These are phyloP conservation scores for Pseudogymnoascus sp. DNA, from an alignment of 2,329 filamentous ascomycete genomes.

Conservation along the genomic window DNA sequence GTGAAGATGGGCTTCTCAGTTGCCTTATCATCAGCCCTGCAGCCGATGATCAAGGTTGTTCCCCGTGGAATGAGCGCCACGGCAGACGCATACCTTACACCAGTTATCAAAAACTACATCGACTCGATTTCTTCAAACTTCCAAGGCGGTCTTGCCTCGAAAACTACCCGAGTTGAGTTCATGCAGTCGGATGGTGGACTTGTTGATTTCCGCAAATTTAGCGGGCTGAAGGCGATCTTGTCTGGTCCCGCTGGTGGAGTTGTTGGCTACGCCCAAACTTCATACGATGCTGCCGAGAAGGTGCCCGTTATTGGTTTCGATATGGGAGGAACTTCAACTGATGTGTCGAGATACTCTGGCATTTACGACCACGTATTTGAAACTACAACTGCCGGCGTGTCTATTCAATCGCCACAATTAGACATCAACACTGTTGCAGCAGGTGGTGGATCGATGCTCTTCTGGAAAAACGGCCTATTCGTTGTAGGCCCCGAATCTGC, in stretches of 20 bases:
- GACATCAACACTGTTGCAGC: constrained; percentile 62
- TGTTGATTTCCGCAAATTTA: constrained; percentile 48
- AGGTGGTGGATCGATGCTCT: constrained; percentile 45
- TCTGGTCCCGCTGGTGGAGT: constrained; percentile 62
- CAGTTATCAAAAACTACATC: constrained; percentile 61
- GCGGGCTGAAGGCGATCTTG: constrained; percentile 55
- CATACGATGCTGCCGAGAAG: constrained; percentile 55
- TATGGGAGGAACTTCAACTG: constrained; percentile 61
- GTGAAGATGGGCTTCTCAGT: constrained; percentile 58
- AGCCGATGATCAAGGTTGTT: constrained; percentile 66
- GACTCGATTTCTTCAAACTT: constrained; percentile 58
- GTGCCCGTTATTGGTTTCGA: constrained; percentile 64
- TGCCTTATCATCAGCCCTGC: constrained; percentile 55
- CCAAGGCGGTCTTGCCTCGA: constrained; percentile 52
- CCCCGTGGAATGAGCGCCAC: constrained; percentile 59
- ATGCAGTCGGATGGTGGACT: constrained; percentile 48
- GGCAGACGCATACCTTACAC: constrained; percentile 62
- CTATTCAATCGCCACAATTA: constrained; percentile 70
- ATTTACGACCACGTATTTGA: constrained; percentile 67
- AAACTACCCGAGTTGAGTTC: constrained; percentile 59
- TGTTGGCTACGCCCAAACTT: constrained; percentile 57
- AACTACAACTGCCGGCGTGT: constrained; percentile 69
- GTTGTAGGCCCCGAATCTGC: constrained; percentile 56
- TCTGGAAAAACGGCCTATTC: constrained; percentile 63
- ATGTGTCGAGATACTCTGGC: constrained; percentile 59